Conservation (phyloP, 2,329 filamentous ascomycete genomes). For the Ophiostoma novo-ulmi region DNA sequence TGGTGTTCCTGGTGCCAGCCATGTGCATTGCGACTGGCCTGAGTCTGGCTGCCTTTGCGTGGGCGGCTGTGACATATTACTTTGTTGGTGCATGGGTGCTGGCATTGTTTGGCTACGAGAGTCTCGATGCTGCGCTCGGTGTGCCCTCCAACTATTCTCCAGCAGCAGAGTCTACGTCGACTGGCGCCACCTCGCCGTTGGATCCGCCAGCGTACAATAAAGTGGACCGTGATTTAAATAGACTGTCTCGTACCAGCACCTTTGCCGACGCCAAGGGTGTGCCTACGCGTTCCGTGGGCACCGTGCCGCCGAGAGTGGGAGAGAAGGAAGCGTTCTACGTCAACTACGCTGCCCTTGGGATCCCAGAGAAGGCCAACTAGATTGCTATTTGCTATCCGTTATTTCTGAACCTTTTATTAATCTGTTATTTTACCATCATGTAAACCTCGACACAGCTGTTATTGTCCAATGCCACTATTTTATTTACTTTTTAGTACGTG, state of each 20-base stretch:
- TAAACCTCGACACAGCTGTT: neutral
- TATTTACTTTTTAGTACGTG: neutral
- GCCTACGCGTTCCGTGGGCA: neutral
- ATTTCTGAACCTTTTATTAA: neutral
- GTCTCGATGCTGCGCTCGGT: neutral
- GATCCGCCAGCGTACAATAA: neutral
- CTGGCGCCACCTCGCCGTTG: neutral
- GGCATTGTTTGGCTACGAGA: constrained; percentile 16
- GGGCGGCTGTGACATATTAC: constrained; percentile 22
- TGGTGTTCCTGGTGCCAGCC: constrained; percentile 25
- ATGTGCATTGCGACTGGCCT: constrained; percentile 23
- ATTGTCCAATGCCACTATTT: neutral
- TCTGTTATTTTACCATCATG: neutral
- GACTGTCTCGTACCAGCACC: neutral
- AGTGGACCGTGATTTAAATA: neutral
- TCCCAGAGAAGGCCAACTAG: neutral
- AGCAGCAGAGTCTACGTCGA: neutral
- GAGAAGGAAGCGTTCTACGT: neutral
- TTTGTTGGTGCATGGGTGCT: constrained; percentile 17
- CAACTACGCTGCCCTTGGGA: neutral
- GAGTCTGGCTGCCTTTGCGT: constrained; percentile 20
- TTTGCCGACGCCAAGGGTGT: neutral
- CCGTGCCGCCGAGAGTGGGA: neutral
- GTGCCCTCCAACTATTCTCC: neutral
- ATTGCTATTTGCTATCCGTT: neutral